phyloP scores from a whole-genome alignment of 208 protist species.

The Wallacemonas sp. region DNA sequence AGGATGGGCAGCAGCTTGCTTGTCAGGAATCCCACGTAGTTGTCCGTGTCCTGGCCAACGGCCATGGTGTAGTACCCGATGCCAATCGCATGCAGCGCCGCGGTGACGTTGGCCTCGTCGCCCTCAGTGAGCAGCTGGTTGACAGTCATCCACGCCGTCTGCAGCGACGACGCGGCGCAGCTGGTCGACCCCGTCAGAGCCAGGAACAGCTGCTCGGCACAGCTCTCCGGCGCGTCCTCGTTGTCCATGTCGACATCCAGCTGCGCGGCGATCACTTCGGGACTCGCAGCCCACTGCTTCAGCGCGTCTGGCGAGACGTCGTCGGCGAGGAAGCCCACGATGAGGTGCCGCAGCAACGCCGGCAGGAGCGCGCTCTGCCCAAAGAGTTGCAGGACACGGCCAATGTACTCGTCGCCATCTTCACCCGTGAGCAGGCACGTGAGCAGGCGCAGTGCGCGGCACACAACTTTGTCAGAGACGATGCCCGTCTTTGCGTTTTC shows the following conservation, averaged over 20 bases:
- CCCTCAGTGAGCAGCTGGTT: slow-evolving; percentile 50
- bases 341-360: slow-evolving; percentile 37
- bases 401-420: slow-evolving; percentile 52
- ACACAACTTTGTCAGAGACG: slow-evolving; percentile 63
- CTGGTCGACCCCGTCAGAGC: slow-evolving; percentile 65
- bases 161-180: slow-evolving; percentile 25
- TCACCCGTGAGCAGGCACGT: slow-evolving; percentile 42
- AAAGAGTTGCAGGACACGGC: slow-evolving; percentile 23
- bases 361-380: slow-evolving; percentile 17
- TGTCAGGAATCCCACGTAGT: slow-evolving; percentile 61
- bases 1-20: slow-evolving; percentile 68
- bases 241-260: slow-evolving; percentile 61
- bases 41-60: slow-evolving; percentile 18
- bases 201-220: slow-evolving; percentile 74
- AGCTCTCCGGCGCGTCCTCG: slow-evolving; percentile 39
- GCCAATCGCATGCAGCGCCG: slow-evolving; percentile 82
- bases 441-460: slow-evolving; percentile 56
- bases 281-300: slow-evolving; percentile 43
- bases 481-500: slow-evolving; percentile 17
- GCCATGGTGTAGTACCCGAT: slow-evolving; percentile 86
- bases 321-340: slow-evolving; percentile 63
- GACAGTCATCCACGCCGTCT: slow-evolving; percentile 50
- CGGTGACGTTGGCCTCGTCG: slow-evolving; percentile 41
- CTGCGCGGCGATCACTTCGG: slow-evolving; percentile 52
- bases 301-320: slow-evolving; percentile 23